Evolutionary conservation across 1,284 basidiomycete genomes (phyloP).

Genomic region (Leccinum fallax): DNA sequence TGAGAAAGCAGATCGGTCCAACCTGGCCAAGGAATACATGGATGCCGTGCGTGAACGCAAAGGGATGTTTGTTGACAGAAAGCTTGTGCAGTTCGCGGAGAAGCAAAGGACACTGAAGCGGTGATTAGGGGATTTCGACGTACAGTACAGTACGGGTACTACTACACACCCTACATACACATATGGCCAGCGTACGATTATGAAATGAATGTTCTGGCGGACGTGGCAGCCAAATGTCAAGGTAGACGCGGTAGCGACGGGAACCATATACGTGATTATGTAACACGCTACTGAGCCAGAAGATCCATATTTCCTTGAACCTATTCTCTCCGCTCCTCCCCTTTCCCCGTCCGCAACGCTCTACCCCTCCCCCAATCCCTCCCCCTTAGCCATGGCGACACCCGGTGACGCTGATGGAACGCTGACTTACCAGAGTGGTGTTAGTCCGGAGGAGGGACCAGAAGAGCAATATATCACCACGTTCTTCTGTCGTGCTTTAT

Average conservation of each 20-base stretch:
- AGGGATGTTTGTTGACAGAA: conserved; percentile 93
- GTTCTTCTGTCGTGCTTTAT: conserved; percentile 90
- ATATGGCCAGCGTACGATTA: neutral
- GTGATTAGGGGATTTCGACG: conserved; percentile 34
- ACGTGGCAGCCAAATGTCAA: conserved; percentile 13
- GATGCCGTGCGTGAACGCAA: conserved; percentile 90
- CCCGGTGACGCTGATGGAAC: conserved; percentile 27
- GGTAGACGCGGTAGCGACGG: conserved; percentile 21
- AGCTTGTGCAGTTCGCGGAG: conserved; percentile 93
- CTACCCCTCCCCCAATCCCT: conserved; percentile 1
- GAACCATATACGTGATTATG: conserved; percentile 23
- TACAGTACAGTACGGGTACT: neutral
- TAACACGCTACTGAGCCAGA: conserved; percentile 21
- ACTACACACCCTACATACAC: neutral
- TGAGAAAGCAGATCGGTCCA: conserved; percentile 92
- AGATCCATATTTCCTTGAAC: conserved; percentile 16
- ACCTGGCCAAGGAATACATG: conserved; percentile 95
- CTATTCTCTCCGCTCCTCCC: conserved; percentile 16
- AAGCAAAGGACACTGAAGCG: conserved; percentile 96
- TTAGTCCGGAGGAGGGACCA: conserved; percentile 32
- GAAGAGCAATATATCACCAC: conserved; percentile 65
- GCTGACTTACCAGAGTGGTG: conserved; percentile 25
- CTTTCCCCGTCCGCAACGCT: conserved; percentile 15
- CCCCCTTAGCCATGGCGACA: conserved; percentile 16
- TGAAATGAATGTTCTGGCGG: conserved; percentile 12